Base-by-base conservation (phyloP, 2,329 filamentous ascomycete genomes). In the Penicillium sp. region DNA sequence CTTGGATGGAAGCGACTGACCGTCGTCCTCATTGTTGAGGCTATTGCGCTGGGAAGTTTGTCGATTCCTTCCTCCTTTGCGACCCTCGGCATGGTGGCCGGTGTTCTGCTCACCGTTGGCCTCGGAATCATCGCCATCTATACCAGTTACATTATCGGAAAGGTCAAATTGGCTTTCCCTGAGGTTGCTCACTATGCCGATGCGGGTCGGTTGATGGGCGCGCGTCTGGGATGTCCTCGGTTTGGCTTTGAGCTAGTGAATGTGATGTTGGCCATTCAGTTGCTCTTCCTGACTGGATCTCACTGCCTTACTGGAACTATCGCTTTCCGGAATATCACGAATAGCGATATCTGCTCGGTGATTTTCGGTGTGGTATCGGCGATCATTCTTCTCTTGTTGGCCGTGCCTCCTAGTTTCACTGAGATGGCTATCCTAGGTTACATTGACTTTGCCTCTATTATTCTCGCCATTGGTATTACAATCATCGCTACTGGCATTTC, bases 151-250 rank as follows among this genome's bases (percentile, higher is more conserved):
- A 45, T 45, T 23, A 45, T 45, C 18, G 42, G 42, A 19, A 29
- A 45, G 10, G 42, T 45, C 16, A 45, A 45, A 11, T 9, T 45
- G 42, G 42, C 42, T 2, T 45, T 45, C 28, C 42, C 42, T 23
- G 42, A 45, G 42, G 42, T 45, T 29, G 42, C 42, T n/a, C 42
- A 45, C 16, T 45, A 45, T 45, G 24, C 42, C 6, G 42, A 45
- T 31, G 42, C 42, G 8, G 42, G 42, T 45, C 42, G 42, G 11
- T n/a, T 45, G 42, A 45, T 45, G 42, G 42, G 42, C 14, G 42
- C n/a, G 18, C 42, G 42, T 21, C 28, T 45, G 26, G 42, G 42
- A 13, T 45, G 42, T 9, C 42, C 42, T 29, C 26, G 26, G 26
- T 45, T 45, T 14, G 42, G 42, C 6, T 45, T 45, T n/a, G 42